Evolutionary conservation across 75 land plant genomes (phyloP), one percentile per base, ranked within the genome.

Genomic region (Larix kaempferi): DNA sequence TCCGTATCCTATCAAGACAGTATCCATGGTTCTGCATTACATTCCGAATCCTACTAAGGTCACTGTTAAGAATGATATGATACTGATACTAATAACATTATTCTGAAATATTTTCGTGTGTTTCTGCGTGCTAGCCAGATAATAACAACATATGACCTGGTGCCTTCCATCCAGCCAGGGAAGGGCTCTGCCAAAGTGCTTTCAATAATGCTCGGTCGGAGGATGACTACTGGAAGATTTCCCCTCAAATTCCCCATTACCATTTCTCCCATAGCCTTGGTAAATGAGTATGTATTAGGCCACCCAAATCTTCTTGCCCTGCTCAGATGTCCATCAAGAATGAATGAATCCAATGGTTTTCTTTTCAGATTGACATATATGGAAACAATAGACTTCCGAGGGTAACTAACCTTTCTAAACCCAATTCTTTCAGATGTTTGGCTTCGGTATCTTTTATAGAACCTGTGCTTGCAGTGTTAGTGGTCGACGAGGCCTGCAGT

Each of bases 231-330:
- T 14, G 91, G 89, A 19, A 84, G 12, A 27, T 84, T 61, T 13
- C 37, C 82, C 52, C 84, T 76, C 25, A 49, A 37, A 13, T 76
- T 22, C 16, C 72, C 82, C 6, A 89, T 19, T 37, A 89, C 2
- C 89, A 86, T 86, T 74, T 89, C 91, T 27, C 89, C 91, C 86
- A 89, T 74, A 17, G 91, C 86, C 63, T 89, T 89, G 22, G 91
- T 86, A 64, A 89, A 87, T 14, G 82, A 89, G 60, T 89, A 89
- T 14, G 86, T 76, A 72, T 89, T 89, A 74, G 86, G 89, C 91
- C 91, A 89, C 22, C 91, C 91, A 89, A 83, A 84, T 8, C 52
- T 35, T 61, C 74, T 62, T 57, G 88, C 88, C 83, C 88, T 84
- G 80, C 25, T 21, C 56, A 26, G 19, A 63, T 33, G 22, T 14